Base-by-base conservation (phyloP, 108 stramenopile genomes). In the Phaeodactylum tricornutum region DNA sequence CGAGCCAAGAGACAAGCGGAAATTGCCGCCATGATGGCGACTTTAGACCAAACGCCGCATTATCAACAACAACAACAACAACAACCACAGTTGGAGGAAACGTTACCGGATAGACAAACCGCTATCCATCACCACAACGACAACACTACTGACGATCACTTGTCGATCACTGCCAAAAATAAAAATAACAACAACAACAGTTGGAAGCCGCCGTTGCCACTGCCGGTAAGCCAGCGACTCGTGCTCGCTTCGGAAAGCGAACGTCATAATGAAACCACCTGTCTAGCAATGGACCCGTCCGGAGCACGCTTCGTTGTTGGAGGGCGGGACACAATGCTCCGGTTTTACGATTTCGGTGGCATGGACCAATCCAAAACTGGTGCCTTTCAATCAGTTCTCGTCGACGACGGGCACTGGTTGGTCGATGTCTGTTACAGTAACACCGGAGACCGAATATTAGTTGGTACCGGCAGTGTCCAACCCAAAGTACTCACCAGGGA, bases 331-430 rank as follows among this genome's bases (percentile, higher is more conserved):
- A 66, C 64, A 14, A 58, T 59, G 14, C 39, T 95, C 23, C 64
- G 78, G 29, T 52, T 82, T 9, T 95, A 81, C 50, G 87, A 92
- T 50, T 95, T 95, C 81, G 67, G 78, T 6, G 89, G 90, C 3
- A 89, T 85, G 82, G 68, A 80, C 43, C 50, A 35, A 0, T 16
- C 48, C 14, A 29, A 55, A 24, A 39, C 73, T 1, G 28, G 32
- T 47, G 55, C 74, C 29, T 68, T 69, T 57, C 19, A 43, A 36
- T 62, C 54, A 27, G 34, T 75, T 4, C 49, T 50, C 15, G 55
- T 72, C 20, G 61, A 83, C 53, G 86, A 88, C 0, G 79, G 79
- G 5, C 61, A 72, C 26, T 21, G 28, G 3, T 39, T 72, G 31
- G 59, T 57, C 20, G 33, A 40, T 21, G 42, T 55, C 23, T 41